These are phyloP conservation scores for Monascus ruber DNA, from an alignment of 2,329 filamentous ascomycete species.

Conservation along the genomic window DNA sequence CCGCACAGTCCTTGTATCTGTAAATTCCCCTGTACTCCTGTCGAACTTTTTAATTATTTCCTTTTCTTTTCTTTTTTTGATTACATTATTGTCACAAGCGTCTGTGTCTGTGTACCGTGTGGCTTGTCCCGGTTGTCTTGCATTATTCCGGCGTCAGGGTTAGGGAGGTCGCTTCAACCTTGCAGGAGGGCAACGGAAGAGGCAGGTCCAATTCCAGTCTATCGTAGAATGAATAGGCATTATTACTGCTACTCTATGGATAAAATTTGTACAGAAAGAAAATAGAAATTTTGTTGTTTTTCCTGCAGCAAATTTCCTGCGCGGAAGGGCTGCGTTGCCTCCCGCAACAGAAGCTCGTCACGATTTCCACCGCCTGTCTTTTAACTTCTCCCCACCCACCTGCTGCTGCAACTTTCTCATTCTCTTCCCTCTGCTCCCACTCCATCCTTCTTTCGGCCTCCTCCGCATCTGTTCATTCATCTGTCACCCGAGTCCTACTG, in stretches of 20 bases:
- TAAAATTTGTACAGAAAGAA: not conserved
- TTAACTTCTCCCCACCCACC: slow-evolving; percentile 5
- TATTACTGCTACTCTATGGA: not conserved
- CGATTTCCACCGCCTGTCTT: slow-evolving; percentile 24
- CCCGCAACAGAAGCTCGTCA: slow-evolving; percentile 18
- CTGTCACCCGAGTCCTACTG: slow-evolving; percentile 5
- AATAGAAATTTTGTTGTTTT: not conserved
- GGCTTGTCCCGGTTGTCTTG: not conserved
- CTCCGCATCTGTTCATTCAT: slow-evolving; percentile 4
- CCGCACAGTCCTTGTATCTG: slow-evolving; percentile 85
- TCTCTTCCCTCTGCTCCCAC: slow-evolving; percentile 5
- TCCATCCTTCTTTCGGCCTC: slow-evolving; percentile 3
- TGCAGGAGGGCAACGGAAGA: not conserved
- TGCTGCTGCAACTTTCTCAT: not conserved
- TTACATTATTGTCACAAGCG: not conserved
- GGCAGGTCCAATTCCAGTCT: too few species aligned
- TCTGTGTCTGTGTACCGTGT: not conserved
- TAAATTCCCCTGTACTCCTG: slow-evolving; percentile 30
- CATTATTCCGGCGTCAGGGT: not conserved
- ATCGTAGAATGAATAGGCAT: too few species aligned
- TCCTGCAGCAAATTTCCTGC: slow-evolving; percentile 5
- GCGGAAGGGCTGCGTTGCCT: slow-evolving; percentile 20
- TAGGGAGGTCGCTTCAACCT: not conserved
- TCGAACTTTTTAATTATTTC: slow-evolving; percentile 6
- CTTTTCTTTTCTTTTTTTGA: slow-evolving; percentile 2